Evolutionary conservation across 331 rosid species (phyloP), one percentile per base, ranked within the genome.

Genomic region (Rhamnella rubrinervis): DNA sequence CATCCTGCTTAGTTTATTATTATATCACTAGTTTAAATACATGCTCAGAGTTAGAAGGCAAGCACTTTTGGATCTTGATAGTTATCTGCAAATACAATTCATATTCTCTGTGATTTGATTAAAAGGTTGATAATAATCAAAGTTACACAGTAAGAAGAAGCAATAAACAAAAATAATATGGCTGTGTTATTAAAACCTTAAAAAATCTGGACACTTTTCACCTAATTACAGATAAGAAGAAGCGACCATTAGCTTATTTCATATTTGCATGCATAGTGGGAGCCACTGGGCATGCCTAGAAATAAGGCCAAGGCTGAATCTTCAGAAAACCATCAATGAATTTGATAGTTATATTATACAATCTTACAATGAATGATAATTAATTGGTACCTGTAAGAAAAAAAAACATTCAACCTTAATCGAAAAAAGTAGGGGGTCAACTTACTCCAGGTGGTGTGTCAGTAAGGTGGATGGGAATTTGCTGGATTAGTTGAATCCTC

Each of bases 211-310:
- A 55, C 23, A 21, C 53, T 58, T 31, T 61, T 55, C 26, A 23
- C 53, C 21, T 51, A n/a, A 61, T 51, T 63, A 57, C 63, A 53
- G 11, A 16, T 7, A 6, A 28, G 67, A 71, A 52, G 26, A 71
- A 23, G 6, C 69, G 39, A n/a, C 19, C 40, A 26, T 26, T 26
- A 26, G 31, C 31, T 26, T 26, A 26, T 26, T 10, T 7, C 44
- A 11, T 21, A 16, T n/a, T 51, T 50, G 37, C 25, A 35, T 19
- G 49, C 74, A 35, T 41, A 41, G 49, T 41, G 49, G 9, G 12
- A 41, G 49, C 46, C 1, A 40, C 1, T 23, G 46, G 5, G 8
- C 46, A 40, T 40, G 46, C 46, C 46, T 6, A 9, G 46, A 6
- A 40, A 1, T 40, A 17, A 17, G 23, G 58, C 23, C 17, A 6